Conservation (phyloP, 164 flowering plant genomes). For the Brasenia schreberi region DNA sequence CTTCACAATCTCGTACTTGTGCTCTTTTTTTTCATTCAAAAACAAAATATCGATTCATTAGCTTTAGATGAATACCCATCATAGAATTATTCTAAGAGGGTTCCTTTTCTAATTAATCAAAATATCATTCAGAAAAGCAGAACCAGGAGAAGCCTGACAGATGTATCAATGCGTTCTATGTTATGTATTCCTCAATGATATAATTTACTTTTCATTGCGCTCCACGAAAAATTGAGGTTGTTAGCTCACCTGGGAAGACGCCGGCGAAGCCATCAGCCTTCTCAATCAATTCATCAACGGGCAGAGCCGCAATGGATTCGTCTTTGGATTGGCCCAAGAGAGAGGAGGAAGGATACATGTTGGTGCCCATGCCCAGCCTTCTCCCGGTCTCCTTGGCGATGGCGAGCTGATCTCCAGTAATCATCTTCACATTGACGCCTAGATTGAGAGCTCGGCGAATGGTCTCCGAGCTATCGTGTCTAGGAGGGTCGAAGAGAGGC, state of each 20-base stretch:
- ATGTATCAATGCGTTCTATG: background rate
- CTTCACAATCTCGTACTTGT: conserved; percentile 79
- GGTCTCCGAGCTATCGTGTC: conserved; percentile 95
- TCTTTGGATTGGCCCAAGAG: conserved; percentile 66
- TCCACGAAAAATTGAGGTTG: background rate
- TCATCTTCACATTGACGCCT: conserved; percentile 91
- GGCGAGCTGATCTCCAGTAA: conserved; percentile 90
- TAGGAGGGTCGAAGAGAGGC: conserved; percentile 88
- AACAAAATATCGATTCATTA: background rate
- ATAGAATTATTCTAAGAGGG: background rate
- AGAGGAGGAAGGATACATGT: conserved; percentile 89
- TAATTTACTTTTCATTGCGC: background rate
- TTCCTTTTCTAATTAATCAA: background rate
- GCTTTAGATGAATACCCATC: background rate
- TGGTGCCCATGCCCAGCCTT: conserved; percentile 93
- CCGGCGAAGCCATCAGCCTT: conserved; percentile 94
- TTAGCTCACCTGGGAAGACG: conserved; percentile 75
- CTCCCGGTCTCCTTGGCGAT: conserved; percentile 92
- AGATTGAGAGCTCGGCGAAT: conserved; percentile 77
- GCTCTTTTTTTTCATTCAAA: conserved; percentile 26
- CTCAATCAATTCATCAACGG: conserved; percentile 76
- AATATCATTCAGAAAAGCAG: background rate
- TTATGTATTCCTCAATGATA: background rate
- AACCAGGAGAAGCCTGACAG: background rate
- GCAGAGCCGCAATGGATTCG: conserved; percentile 44